These are phyloP conservation scores for Xylaria grammica DNA, from an alignment of 495 filamentous ascomycete species.

Conservation along the genomic window DNA sequence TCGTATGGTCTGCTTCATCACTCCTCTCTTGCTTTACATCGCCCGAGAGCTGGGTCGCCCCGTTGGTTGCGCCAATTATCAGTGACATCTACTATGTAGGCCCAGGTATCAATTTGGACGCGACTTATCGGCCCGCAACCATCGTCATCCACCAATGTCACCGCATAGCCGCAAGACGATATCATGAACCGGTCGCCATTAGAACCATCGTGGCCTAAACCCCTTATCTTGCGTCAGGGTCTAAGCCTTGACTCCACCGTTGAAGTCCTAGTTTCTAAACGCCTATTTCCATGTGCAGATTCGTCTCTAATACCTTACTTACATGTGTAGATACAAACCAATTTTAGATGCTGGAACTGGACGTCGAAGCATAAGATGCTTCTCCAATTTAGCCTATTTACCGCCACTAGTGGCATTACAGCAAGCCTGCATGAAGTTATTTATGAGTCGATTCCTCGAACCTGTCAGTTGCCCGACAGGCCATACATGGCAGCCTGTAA, in stretches of 20 bases:
- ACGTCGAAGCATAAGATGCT: neutral
- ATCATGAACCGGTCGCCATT: conserved; percentile 1
- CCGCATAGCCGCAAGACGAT: conserved; percentile 19
- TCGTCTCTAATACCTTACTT: conserved; percentile 1
- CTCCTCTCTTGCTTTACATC: neutral
- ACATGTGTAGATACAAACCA: neutral
- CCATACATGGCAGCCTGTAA: neutral
- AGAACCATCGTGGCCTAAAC: conserved; percentile 11
- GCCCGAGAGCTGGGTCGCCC: conserved; percentile 2
- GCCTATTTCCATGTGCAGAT: conserved; percentile 1
- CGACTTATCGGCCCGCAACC: conserved; percentile 26
- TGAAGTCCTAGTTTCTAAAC: conserved; percentile 2
- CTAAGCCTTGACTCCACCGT: conserved; percentile 12
- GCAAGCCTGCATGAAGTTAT: conserved; percentile 9
- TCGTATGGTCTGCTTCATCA: neutral
- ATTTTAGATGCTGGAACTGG: neutral
- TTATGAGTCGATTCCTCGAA: conserved; percentile 6
- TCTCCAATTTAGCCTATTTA: conserved; percentile 21
- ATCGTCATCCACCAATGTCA: conserved; percentile 17
- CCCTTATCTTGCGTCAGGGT: conserved; percentile 19
- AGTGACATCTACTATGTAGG: conserved; percentile 7
- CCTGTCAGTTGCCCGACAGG: conserved; percentile 21
- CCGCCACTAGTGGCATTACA: conserved; percentile 10
- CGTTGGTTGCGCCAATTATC: conserved; percentile 8
- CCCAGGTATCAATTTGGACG: conserved; percentile 15